Evolutionary conservation across 441 rosid species (phyloP), one percentile per base, ranked within the genome.

Genomic region (Euphorbia schlechtendalii): DNA sequence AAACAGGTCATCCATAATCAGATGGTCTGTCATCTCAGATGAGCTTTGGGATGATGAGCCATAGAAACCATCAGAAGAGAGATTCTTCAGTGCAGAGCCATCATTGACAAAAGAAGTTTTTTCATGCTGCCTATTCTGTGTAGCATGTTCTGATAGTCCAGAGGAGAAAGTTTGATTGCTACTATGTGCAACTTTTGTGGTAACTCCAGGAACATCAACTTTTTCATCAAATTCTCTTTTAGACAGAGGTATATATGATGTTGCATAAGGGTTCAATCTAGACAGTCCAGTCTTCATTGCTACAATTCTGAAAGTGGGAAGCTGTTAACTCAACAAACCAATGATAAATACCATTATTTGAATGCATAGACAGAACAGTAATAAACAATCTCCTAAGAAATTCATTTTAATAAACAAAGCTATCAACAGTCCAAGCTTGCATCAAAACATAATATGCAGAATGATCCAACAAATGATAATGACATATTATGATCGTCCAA

Each of bases 221-320:
- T 56, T 69, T 65, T 73, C 71, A 69, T 56, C 71, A 27, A 70
- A 65, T 57, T 56, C 82, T 73, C 96, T 83, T 79, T 83, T 86
- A 12, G 86, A 82, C 60, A 90, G 77, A 2, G 98, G 98, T 52
- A 85, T 65, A 46, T 90, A 92, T 18, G 92, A 73, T 34, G 94
- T 82, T 28, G 98, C 98, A 74, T 88, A 77, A 0, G 98, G 98
- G 71, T 92, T 92, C 86, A 92, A 74, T 17, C 80, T 74, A 74
- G 93, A 87, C 43, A 69, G 68, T 73, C 85, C 84, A 0, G 83
- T 75, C 82, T 81, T 89, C 98, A 92, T 89, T 57, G 71, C 69
- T 72, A 71, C 54, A 27, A 25, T 17, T 61, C 55, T 18, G 36
- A 69, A 49, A 20, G 24, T 17, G 52, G 18, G 32, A 6, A 24